phyloP scores from a whole-genome alignment of 805 yeast species.

The Metschnikowia vanudenii region DNA sequence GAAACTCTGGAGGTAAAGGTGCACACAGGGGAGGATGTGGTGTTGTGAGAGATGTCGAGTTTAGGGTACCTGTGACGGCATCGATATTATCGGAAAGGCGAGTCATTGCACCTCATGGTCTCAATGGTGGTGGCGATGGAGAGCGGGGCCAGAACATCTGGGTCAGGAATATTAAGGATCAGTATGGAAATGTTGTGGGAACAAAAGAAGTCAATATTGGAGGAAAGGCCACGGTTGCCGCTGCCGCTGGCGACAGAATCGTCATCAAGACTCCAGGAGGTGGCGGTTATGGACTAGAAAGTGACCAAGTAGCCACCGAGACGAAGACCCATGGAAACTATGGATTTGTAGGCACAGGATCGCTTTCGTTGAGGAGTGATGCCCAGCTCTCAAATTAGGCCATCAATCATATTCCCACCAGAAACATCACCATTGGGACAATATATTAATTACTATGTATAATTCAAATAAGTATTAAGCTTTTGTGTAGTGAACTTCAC shows the following conservation, averaged over 20 bases:
- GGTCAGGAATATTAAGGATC: constrained; percentile 24
- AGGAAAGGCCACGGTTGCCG: constrained; percentile 23
- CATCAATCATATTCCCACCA: not conserved
- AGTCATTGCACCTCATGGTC: constrained; percentile 80
- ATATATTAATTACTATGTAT: not conserved
- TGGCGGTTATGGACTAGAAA: constrained; percentile 38
- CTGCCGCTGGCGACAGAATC: constrained; percentile 40
- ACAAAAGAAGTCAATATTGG: constrained; percentile 18
- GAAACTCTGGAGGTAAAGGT: constrained; percentile 19
- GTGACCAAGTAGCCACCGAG: constrained; percentile 4
- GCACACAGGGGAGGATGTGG: constrained; percentile 19
- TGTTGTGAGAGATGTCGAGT: constrained; percentile 21
- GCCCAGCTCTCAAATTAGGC: constrained; percentile 37
- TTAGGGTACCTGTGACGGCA: constrained; percentile 20
- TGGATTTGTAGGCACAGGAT: constrained; percentile 32
- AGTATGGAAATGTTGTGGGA: constrained; percentile 23
- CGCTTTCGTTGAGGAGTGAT: constrained; percentile 32
- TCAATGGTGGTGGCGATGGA: constrained; percentile 80
- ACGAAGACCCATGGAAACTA: constrained; percentile 16
- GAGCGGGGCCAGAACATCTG: constrained; percentile 54
- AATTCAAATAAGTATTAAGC: too few species aligned
- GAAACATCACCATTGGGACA: not conserved
- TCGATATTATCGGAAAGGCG: constrained; percentile 80
- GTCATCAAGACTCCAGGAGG: constrained; percentile 45
- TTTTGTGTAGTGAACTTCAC: constrained; percentile 33